Evolutionary conservation across 2,329 filamentous ascomycete species (phyloP), one percentile per base, ranked within the genome.

Genomic region (Periconia digitata): DNA sequence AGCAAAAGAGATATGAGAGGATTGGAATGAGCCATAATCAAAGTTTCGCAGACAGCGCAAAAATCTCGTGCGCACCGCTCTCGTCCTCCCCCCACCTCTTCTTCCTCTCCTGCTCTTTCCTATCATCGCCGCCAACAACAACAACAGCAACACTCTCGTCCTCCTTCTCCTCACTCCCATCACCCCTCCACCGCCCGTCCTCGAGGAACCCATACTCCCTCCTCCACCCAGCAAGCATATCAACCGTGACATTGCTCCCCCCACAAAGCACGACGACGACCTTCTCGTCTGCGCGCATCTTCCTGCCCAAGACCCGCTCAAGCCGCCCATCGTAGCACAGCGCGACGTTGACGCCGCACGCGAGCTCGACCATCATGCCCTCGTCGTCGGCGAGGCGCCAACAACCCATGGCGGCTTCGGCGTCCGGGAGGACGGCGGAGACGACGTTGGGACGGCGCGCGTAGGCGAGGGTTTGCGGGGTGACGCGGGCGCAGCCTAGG

Each of bases 201-300:
- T 54, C 55, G 13, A 56, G 43, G 35, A 39, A 55, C 13, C 37
- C 60, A 49, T 75, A 74, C 60, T 74, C 69, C 44, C 68, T 49
- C 51, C 75, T 72, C 72, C 77, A 82, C 44, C 73, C 71, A 23
- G 71, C 72, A 47, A 83, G 63, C 72, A 79, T 79, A 42, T 77
- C 74, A 3, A 77, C 69, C 1, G 71, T 78, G 24, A 82, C 72
- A 59, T 79, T 79, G 43, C 73, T 79, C 13, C 78, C 80, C 1
- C 92, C 92, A 64, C 92, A 97, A 6, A 96, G 84, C 20, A 95
- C 79, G 44, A 96, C 76, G 1, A 96, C 90, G 6, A 96, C 81
- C 55, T 89, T 89, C 66, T 84, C 87, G 48, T 80, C 74, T 0
- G 77, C 75, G 72, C 80, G 85, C 54, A 90, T 79, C 27, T 80